These are phyloP conservation scores for Mucor plumbeus DNA, from an alignment of 371 early-diverging fungal species.

Conservation along the genomic window DNA sequence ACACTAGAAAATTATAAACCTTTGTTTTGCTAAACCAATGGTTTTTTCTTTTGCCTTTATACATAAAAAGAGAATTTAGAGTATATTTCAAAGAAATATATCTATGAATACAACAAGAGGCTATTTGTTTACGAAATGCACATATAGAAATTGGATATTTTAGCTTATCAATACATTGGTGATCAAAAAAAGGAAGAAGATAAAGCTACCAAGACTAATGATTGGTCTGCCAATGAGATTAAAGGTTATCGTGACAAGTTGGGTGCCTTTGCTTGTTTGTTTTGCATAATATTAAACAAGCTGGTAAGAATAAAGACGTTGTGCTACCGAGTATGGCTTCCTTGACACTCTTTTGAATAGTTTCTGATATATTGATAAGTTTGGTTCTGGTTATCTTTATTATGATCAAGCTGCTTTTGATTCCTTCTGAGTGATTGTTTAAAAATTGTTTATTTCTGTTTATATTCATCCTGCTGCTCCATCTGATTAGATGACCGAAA, in stretches of 20 bases:
- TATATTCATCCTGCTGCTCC: neutral
- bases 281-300: neutral
- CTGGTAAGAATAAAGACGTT: neutral
- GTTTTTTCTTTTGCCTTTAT: too few relatives aligned
- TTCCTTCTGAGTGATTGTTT: neutral
- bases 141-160: too few relatives aligned
- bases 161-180: too few relatives aligned
- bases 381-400: neutral
- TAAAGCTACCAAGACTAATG: neutral
- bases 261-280: neutral
- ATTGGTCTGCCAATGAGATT: neutral
- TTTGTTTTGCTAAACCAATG: too few relatives aligned
- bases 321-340: neutral
- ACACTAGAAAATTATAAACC: too few relatives aligned
- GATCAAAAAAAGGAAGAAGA: neutral
- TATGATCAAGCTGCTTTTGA: neutral
- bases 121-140: too few relatives aligned
- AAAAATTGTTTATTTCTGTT: neutral
- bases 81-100: too few relatives aligned
- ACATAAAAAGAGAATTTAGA: too few relatives aligned
- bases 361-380: neutral
- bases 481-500: neutral
- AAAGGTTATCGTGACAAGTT: neutral
- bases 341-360: neutral
- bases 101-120: too few relatives aligned